These are phyloP conservation scores for Coemansia sp. DNA, from an alignment of 192 early-diverging fungal species.

Conservation along the genomic window DNA sequence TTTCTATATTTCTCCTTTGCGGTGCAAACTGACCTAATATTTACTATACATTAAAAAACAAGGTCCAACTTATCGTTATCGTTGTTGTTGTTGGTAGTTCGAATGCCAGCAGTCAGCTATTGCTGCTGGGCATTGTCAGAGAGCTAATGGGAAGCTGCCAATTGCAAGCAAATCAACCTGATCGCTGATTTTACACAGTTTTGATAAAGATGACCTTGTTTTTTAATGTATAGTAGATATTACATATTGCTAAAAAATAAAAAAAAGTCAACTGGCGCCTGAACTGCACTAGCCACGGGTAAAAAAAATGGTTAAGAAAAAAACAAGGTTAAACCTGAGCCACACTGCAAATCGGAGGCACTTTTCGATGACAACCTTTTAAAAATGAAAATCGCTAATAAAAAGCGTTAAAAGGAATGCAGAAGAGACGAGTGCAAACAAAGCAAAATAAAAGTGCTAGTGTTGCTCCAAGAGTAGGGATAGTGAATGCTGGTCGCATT, in stretches of 20 bases:
- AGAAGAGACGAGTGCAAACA: neutral
- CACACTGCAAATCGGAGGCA: constrained; percentile 10
- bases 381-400: neutral
- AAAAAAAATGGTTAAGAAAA: constrained; percentile 6
- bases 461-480: neutral
- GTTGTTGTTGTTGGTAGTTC: too few species aligned
- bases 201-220: too few species aligned
- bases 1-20: too few species aligned
- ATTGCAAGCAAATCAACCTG: too few species aligned
- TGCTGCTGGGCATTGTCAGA: too few species aligned
- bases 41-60: neutral
- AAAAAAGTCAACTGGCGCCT: neutral
- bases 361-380: neutral
- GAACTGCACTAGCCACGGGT: constrained; percentile 6
- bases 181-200: too few species aligned
- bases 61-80: too few species aligned
- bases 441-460: neutral
- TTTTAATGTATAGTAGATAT: too few species aligned
- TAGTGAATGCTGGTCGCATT: neutral
- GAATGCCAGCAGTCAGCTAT: too few species aligned
- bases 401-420: neutral
- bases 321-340: constrained; percentile 1
- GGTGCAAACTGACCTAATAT: neutral
- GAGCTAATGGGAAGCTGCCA: too few species aligned
- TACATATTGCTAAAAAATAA: neutral